Base-by-base conservation (phyloP, 495 filamentous ascomycete species). In the Podospora comata region DNA sequence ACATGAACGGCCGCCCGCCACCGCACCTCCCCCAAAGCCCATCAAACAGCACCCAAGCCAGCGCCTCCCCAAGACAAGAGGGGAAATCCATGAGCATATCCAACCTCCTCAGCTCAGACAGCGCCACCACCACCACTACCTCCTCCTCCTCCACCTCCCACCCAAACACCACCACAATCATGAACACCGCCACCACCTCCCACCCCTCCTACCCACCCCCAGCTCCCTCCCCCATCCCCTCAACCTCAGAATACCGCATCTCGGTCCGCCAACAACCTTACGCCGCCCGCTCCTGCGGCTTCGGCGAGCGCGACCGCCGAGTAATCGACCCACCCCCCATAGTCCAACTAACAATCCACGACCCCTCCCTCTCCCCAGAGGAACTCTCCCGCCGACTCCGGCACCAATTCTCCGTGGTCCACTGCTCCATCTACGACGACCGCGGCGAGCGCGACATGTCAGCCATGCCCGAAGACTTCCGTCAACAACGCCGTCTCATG, bases 321-420 rank as follows among this genome's bases (percentile, higher is more conserved):
- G 92, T 96, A 30, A 92, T 99, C 60, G 95, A 99, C 71, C 95
- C 95, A 16, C 95, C 95, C 13, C 95, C 95, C 26, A 97, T 99
- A 72, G 87, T 99, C 16, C 91, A 98, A 73, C 87, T 99, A 39
- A 85, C 86, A 26, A 84, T 96, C 60, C 87, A 85, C 58, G 88
- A 94, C 69, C 86, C 78, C 72, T 87, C 76, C 73, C 84, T 72
- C 71, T 82, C 66, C 74, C 80, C 60, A 54, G 84, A 76, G 75
- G 82, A 85, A 79, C 89, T 83, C 62, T 79, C 70, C 76, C 85
- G 70, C 1, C 86, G 89, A 55, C 82, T 95, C 26, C 86, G 89
- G 63, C 90, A 92, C 75, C 88, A 89, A 18, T 89, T 91, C 76
- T 90, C 89, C 70, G 89, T 94, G 20, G 90, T 99, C 44, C 93